Base-by-base conservation (phyloP, 164 flowering plant genomes). In the Piper betle region DNA sequence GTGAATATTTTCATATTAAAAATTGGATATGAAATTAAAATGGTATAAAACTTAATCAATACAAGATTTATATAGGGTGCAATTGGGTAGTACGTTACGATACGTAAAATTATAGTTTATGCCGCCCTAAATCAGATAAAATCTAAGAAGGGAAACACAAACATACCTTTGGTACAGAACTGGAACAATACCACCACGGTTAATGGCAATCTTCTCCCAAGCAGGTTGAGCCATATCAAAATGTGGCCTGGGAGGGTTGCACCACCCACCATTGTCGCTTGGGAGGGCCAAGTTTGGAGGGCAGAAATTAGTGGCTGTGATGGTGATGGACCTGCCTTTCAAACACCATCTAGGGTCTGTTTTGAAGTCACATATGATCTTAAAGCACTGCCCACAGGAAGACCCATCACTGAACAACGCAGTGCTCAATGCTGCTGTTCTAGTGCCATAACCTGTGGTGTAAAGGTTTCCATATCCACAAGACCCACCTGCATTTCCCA, bases 211-310 rank as follows among this genome's bases (percentile, higher is more conserved):
- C 78, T 85, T 81, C 54, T 85, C 84, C 94, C 96, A 88, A 41
- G 97, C 90, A 8, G 96, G 97, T 69, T 91, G 85, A 69, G 97
- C 91, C 96, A 91, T 88, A 66, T 91, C 98, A 55, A 91, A 91
- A 58, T 88, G 98, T 67, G 79, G 63, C 59, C 76, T 85, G 1
- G 96, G 96, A 39, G 98, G 96, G 68, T 91, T 88, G 85, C 96
- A 88, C 98, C 98, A 88, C 3, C 98, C 98, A 5, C 98, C 98
- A 61, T 79, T 66, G 66, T 84, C 63, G 71, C 62, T 91, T 3
- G 97, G 76, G n/a, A 72, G 85, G 62, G 70, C 95, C 40, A 52
- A 83, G 68, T 91, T 91, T 11, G 96, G 92, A 55, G 97, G 98
- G 72, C 96, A 91, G 60, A 85, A 88, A 68, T 91, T 91, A 39